Conservation (phyloP, 805 yeast genomes). For the Nakazawaea wyomingensis region DNA sequence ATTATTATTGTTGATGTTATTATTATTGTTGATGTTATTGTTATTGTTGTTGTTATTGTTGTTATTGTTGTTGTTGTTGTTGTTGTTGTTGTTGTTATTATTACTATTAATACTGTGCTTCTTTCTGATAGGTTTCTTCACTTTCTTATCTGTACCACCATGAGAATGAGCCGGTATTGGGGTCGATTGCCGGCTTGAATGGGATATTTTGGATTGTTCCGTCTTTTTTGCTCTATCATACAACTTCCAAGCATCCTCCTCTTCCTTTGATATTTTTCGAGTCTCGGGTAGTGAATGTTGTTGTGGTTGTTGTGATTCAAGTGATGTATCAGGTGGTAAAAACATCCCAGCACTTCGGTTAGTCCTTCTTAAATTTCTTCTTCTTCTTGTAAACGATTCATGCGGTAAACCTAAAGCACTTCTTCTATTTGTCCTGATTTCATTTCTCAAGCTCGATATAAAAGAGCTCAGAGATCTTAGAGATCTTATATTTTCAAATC, state of each 20-base stretch:
- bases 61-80: no score
- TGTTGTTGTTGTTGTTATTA: no score
- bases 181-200: neutral
- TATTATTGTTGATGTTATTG: no score
- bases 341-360: conserved; percentile 9
- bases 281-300: conserved; percentile 3
- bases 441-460: conserved; percentile 19
- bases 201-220: neutral
- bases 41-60: no score
- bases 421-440: conserved; percentile 20
- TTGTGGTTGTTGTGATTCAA: neutral
- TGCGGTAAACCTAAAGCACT: conserved; percentile 17
- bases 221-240: conserved; percentile 20
- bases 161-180: conserved; percentile 12
- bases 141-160: conserved; percentile 15
- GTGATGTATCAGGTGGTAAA: neutral
- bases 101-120: conserved; percentile 5
- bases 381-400: conserved; percentile 4
- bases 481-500: conserved; percentile 7
- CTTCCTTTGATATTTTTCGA: conserved; percentile 15
- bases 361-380: conserved; percentile 2
- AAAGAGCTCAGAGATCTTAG: conserved; percentile 11
- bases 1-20: no score
- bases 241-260: conserved; percentile 24
- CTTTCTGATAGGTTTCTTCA: conserved; percentile 11